Base-by-base conservation (phyloP, 108 stramenopile genomes). In the Cylindrotheca fusiformis region DNA sequence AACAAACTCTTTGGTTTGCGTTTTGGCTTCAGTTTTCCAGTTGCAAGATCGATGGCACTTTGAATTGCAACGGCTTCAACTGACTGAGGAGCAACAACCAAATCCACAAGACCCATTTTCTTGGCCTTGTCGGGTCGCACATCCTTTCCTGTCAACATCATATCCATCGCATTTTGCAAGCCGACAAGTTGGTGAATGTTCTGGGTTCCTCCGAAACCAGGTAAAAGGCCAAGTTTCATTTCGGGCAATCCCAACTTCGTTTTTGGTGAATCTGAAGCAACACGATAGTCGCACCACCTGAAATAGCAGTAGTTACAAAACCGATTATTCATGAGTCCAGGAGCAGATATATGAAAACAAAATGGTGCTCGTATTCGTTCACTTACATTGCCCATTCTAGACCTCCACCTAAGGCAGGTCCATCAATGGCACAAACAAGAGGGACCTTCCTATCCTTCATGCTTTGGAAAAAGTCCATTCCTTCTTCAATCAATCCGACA, bases 141-240 rank as follows among this genome's bases (percentile, higher is more conserved):
- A 41, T 97, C 96, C 67, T 97, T 97, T 30, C 97, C 97, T 21
- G 90, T 91, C 55, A 98, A 71, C 89, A 96, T 98, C 93, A 96
- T 96, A 72, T 98, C 97, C 90, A 98, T 86, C 6, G 95, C 95
- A 36, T 76, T 76, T 78, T 92, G 94, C 19, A 95, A 57, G 8
- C 99, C 99, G 5, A 98, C 95, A 12, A 96, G 71, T 26, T 83
- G 75, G 19, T 80, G 94, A 18, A 99, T 82, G 52, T 97, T 97
- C 72, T 99, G 97, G 20, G 97, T 98, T 31, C 99, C 99, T 14
- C 97, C 99, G 71, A 97, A 97, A 26, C 99, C 99, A 0, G 99
- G 99, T 53, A 99, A 67, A 22, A 99, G 67, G 27, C 99, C 99
- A 28, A 99, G 78, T 82, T 98, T 97, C 54, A 99, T 97, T 80